Conservation (phyloP, 1,284 basidiomycete species). For the Malassezia yamatoensis region DNA sequence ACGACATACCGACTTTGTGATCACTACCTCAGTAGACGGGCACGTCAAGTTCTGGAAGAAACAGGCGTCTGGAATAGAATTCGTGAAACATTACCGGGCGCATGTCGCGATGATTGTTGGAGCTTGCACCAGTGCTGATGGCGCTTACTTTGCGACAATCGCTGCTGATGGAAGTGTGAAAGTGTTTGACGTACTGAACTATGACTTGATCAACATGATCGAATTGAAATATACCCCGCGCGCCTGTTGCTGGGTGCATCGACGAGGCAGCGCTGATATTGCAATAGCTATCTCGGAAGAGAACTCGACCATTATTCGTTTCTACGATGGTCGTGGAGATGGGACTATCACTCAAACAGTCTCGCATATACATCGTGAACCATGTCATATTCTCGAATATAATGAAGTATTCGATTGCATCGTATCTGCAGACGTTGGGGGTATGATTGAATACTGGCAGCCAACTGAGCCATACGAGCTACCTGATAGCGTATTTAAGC, state of each 20-base stretch:
- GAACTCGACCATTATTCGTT: conserved; percentile 62
- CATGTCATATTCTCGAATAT: conserved; percentile 88
- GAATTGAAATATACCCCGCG: conserved; percentile 69
- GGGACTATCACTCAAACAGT: conserved; percentile 65
- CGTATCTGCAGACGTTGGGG: conserved; percentile 83
- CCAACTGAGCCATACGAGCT: conserved; percentile 71
- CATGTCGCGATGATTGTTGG: conserved; percentile 70
- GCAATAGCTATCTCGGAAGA: conserved; percentile 73
- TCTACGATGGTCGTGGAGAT: conserved; percentile 85
- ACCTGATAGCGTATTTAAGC: conserved; percentile 67
- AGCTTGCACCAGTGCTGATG: conserved; percentile 80
- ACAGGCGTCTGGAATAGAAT: conserved; percentile 58
- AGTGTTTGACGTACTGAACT: conserved; percentile 94
- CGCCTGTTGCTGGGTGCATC: conserved; percentile 46
- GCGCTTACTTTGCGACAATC: conserved; percentile 73
- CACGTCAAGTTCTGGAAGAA: conserved; percentile 99
- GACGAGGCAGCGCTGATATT: conserved; percentile 71
- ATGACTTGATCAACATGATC: conserved; percentile 99
- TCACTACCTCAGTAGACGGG: conserved; percentile 89
- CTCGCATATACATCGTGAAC: conserved; percentile 67
- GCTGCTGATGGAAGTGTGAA: conserved; percentile 57
- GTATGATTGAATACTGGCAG: conserved; percentile 96
- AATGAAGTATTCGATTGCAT: conserved; percentile 80
- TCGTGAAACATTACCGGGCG: conserved; percentile 57
- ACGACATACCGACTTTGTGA: conserved; percentile 58